Base-by-base conservation (phyloP, 257 asterid species). In the Perilla frutescens region DNA sequence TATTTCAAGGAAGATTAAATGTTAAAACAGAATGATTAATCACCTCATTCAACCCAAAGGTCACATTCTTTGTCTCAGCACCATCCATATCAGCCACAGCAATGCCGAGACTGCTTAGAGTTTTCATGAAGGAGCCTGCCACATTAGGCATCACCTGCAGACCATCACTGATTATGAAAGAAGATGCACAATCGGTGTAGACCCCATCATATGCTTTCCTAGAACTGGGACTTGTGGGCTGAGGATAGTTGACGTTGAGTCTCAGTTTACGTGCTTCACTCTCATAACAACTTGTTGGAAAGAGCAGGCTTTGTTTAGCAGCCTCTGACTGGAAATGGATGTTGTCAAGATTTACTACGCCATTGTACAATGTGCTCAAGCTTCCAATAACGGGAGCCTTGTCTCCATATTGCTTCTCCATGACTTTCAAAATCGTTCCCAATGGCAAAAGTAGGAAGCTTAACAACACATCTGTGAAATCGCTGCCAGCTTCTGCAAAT, bases 361-460 rank as follows among this genome's bases (percentile, higher is more conserved):
- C 58, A 0, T 70, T 37, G 50, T 69, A 77, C 72, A 81, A 31
- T 55, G 71, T 62, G 53, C 43, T 34, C 10, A 77, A n/a, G 75
- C 80, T 72, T 32, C 83, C 83, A n/a, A 78, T 3, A 1, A 11
- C 26, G 4, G 68, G 69, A 1, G 50, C 37, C 6, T 34, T 8
- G 1, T 40, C 43, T 39, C 71, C 75, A 7, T 59, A 45, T 4
- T 79, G 81, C 40, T 76, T 59, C 6, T 34, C 15, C 29, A 59
- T 2, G 29, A 59, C 8, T 13, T 20, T 36, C 32, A 66, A 15
- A 12, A 72, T 80, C 0, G 4, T 40, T 39, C 71, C 83, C 32
- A 81, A 15, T 3, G 85, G 85, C 40, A 82, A 29, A 0, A 81
- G 67, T 13, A 75, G 45, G 50, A 81, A 71, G 53, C 80, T 77